Base-by-base conservation (phyloP, 768 basidiomycete species). In the Phaffia tasmanica region DNA sequence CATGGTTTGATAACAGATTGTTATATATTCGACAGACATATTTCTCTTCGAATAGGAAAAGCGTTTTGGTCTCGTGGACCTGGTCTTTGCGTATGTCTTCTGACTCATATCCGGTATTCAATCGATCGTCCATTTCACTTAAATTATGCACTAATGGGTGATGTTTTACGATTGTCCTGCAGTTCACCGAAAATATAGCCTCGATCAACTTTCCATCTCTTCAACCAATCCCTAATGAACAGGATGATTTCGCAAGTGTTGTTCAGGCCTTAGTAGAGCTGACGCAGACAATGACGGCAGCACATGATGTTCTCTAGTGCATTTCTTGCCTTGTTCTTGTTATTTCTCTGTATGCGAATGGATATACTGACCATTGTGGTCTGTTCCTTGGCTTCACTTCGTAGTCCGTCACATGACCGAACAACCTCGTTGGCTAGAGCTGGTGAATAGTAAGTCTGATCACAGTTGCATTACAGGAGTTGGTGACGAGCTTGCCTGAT, bases 61-160 rank as follows among this genome's bases (percentile, higher is more conserved):
- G 71, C 71, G 8, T 72, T 72, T 66, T 72, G 71, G 70, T 62
- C 57, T 18, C 65, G 70, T 6, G 70, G 71, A 7, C 68, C 70
- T 7, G 68, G 70, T 15, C 61, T 70, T 3, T 72, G 70, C 58
- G 60, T 70, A 7, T 35, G 49, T 50, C 15, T 21, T 3, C 23
- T 8, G 9, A 29, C 47, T 23, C 27, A 1, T 2, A 29, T 29
- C 47, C 18, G 23, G 1, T 55, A 56, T 19, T 57, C 57, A 11
- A 18, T 32, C 48, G 55, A 64, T n/a, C 3, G 35, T 42, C 11
- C 11, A 11, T 4, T 42, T 11, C 11, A 42, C 35, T 42, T 42
- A 4, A 42, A 42, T 5, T 11, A 42, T 29, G n/a, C n/a, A 11
- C 23, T 46, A 16, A 8, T 42, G n/a, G n/a, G n/a, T 46, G 42